Evolutionary conservation across 2,329 filamentous ascomycete genomes (phyloP).

Genomic region (Camillea tinctor): DNA sequence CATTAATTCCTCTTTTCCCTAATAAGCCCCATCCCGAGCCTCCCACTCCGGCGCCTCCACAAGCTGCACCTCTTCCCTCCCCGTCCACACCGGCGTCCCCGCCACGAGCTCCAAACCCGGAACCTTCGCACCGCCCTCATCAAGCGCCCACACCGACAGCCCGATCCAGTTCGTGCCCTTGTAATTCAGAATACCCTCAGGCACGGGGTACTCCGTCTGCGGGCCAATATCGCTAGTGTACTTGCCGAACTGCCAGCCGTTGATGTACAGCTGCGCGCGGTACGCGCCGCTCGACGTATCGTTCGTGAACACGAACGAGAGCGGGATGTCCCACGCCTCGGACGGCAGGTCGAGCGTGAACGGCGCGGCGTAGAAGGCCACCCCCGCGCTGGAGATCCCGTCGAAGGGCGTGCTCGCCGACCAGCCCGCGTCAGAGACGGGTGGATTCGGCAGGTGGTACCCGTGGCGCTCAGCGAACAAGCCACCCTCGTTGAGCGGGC

Average conservation of each 20-base stretch:
- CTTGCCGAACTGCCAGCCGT: constrained; percentile 69
- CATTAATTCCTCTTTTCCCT: too few relatives aligned
- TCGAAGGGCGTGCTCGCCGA: constrained; percentile 25
- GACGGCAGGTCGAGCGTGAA: constrained; percentile 55
- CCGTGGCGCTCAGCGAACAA: constrained; percentile 63
- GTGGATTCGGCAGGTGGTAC: constrained; percentile 57
- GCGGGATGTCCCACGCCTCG: constrained; percentile 56
- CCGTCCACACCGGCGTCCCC: constrained; percentile 39
- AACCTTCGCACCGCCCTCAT: constrained; percentile 55
- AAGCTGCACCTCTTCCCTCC: constrained; percentile 17
- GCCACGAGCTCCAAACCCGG: constrained; percentile 36
- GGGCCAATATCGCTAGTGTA: constrained; percentile 69
- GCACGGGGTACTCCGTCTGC: constrained; percentile 69
- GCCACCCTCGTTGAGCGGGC: constrained; percentile 67
- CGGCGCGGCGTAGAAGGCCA: constrained; percentile 57
- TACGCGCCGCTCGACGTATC: constrained; percentile 41
- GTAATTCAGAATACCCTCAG: constrained; percentile 71
- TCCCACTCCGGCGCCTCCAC: constrained; percentile 15
- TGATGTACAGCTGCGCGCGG: constrained; percentile 67
- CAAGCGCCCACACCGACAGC: constrained; percentile 67
- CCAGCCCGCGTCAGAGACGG: constrained; percentile 41
- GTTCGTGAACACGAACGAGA: constrained; percentile 58
- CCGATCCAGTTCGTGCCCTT: constrained; percentile 68
- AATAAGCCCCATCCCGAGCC: constrained; percentile 18
- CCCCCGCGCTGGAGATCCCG: constrained; percentile 49